phyloP scores from a whole-genome alignment of 2,329 filamentous ascomycete species.

The Cryphonectria radicalis region DNA sequence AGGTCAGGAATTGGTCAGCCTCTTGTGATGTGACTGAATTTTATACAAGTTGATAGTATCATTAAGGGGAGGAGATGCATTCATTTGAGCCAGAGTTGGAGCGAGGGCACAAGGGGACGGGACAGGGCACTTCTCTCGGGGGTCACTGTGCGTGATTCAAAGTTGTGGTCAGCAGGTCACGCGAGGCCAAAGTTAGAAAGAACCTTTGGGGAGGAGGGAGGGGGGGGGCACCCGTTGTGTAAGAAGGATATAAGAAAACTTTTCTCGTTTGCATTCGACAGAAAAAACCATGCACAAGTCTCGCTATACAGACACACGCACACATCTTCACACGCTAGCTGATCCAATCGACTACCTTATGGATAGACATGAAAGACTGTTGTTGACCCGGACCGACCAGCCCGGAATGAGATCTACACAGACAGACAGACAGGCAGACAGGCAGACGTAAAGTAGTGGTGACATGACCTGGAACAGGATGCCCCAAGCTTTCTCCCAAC shows the following conservation, averaged over 20 bases:
- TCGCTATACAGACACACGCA: constrained; percentile 18
- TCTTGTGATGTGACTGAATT: no score
- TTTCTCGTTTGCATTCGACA: constrained; percentile 27
- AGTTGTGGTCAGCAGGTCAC: background rate
- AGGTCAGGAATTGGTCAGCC: no score
- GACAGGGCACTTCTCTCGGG: no score
- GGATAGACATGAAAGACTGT: constrained; percentile 11
- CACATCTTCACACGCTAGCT: constrained; percentile 22
- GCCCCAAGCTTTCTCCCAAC: background rate
- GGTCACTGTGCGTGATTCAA: no score
- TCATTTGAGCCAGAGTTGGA: no score
- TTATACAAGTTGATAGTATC: no score
- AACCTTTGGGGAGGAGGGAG: background rate
- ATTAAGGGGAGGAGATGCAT: no score
- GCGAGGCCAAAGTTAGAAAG: no score
- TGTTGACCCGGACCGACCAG: background rate
- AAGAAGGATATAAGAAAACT: constrained; percentile 17
- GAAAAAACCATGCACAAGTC: constrained; percentile 17
- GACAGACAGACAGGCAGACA: background rate
- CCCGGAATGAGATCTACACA: constrained; percentile 5
- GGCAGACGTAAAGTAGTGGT: constrained; percentile 1
- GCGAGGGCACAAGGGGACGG: no score
- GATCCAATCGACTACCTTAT: constrained; percentile 26
- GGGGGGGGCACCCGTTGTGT: background rate
- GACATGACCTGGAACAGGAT: constrained; percentile 7